phyloP scores from a whole-genome alignment of 345 rosid genomes.

The Corymbia maculata region DNA sequence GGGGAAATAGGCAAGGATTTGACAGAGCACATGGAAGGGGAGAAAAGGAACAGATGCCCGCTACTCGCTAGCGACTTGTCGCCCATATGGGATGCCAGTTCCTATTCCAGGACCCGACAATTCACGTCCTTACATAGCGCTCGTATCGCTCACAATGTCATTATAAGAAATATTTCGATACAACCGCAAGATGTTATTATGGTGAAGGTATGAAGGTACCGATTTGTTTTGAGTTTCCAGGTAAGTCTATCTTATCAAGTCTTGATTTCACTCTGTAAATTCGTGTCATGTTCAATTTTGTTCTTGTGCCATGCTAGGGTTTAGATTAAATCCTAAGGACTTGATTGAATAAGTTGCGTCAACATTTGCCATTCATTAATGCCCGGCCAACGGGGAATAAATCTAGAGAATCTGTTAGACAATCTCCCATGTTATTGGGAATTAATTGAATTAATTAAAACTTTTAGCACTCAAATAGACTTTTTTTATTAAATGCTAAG shows the following conservation, averaged over 20 bases:
- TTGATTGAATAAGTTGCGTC: too few relatives aligned
- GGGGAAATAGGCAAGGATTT: neutral
- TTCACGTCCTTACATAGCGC: too few relatives aligned
- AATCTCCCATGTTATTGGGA: neutral
- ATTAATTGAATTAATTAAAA: neutral
- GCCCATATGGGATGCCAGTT: neutral
- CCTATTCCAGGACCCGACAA: neutral
- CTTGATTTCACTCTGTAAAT: neutral
- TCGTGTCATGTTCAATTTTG: neutral
- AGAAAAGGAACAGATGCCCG: neutral
- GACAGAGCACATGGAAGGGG: neutral
- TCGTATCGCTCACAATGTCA: neutral
- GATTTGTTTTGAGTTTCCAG: neutral
- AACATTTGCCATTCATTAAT: too few relatives aligned
- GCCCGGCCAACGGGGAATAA: too few relatives aligned
- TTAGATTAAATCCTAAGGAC: too few relatives aligned
- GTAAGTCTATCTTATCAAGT: neutral
- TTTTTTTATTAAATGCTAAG: too few relatives aligned
- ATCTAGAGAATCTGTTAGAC: too few relatives aligned
- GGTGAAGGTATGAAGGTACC: too few relatives aligned
- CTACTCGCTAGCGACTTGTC: neutral
- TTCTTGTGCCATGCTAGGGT: neutral
- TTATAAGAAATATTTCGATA: neutral
- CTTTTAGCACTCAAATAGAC: neutral
- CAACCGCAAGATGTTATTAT: neutral